Base-by-base conservation (phyloP, 257 asterid genomes). In the Leptodermis oblonga region DNA sequence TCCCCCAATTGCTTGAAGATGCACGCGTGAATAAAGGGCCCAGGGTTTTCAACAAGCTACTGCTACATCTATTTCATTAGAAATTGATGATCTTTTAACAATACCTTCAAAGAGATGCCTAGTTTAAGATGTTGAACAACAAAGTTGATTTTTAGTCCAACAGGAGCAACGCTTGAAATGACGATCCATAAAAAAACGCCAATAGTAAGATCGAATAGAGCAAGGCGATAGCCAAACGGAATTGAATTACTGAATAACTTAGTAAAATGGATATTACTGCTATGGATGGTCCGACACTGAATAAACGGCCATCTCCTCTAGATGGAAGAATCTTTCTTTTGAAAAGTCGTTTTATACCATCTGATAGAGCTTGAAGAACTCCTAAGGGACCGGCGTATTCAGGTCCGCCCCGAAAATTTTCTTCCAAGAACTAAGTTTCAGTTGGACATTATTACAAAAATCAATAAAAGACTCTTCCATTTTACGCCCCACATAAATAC, bases 141-240 rank as follows among this genome's bases (percentile, higher is more conserved):
- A 3, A 51, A 51, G 56, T 34, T n/a, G n/a, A n/a, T n/a, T n/a
- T n/a, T n/a, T n/a, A 42, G 48, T 9, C 48, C 48, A 42, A 42
- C 48, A 52, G 28, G 58, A 52, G 58, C 58, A 52, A 52, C 25
- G 28, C 58, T 52, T 52, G 58, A 52, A 52, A 52, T 52, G 58
- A 28, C 28, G 58, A n/a, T 52, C 25, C 58, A 52, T 52, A 52
- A 52, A 52, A 52, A 52, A 52, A 20, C 11, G 25, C 62, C 34
- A 55, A 55, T 55, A 55, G 62, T 48, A 48, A 48, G 54, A 48
- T 48, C 22, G 54, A 17, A 48, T 48, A 20, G 54, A 48, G 15
- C n/a, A 48, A 48, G 23, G 54, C 7, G 43, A 39, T 39, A 39
- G 54, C 54, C 54, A 48, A 48, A 48, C 23, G 18, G 54, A 48